Evolutionary conservation across 352 stramenopile genomes (phyloP).

Genomic region (Pythium apleroticum): DNA sequence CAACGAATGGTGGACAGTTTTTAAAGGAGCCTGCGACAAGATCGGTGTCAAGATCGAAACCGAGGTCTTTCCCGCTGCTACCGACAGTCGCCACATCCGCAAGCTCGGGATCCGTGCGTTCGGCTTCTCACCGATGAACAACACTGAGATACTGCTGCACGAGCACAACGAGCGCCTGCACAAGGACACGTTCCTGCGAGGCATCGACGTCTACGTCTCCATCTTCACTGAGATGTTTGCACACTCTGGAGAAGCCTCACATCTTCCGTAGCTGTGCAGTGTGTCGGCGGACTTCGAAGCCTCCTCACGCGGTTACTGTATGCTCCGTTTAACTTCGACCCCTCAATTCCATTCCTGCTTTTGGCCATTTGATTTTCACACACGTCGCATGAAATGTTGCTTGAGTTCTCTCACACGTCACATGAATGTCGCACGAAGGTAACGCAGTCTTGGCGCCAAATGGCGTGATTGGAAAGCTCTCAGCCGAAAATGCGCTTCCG

Average conservation of each 20-base stretch:
- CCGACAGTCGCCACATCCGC: constrained; percentile 92
- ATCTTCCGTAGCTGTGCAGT: too few relatives aligned
- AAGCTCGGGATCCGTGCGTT: constrained; percentile 90
- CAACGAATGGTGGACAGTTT: constrained; percentile 63
- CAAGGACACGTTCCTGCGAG: constrained; percentile 38
- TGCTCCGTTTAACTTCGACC: too few relatives aligned
- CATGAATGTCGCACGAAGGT: neutral
- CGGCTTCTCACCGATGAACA: constrained; percentile 94
- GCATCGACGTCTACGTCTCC: constrained; percentile 88
- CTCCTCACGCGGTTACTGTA: too few relatives aligned
- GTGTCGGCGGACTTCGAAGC: too few relatives aligned
- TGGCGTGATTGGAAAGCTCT: neutral
- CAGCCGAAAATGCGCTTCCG: constrained; percentile 65
- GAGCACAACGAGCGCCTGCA: constrained; percentile 96
- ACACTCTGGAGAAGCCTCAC: constrained; percentile 4
- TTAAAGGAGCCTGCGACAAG: constrained; percentile 48
- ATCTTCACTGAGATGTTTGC: constrained; percentile 56
- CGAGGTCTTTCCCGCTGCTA: constrained; percentile 94
- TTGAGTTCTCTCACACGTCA: neutral
- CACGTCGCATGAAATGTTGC: constrained; percentile 1
- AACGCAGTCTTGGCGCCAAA: neutral
- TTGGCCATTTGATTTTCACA: neutral
- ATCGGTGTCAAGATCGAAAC: constrained; percentile 69
- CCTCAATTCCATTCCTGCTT: neutral
- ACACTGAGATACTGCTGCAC: constrained; percentile 94